phyloP scores from a whole-genome alignment of 2,329 filamentous ascomycete species.

The Diaporthe sp. region DNA sequence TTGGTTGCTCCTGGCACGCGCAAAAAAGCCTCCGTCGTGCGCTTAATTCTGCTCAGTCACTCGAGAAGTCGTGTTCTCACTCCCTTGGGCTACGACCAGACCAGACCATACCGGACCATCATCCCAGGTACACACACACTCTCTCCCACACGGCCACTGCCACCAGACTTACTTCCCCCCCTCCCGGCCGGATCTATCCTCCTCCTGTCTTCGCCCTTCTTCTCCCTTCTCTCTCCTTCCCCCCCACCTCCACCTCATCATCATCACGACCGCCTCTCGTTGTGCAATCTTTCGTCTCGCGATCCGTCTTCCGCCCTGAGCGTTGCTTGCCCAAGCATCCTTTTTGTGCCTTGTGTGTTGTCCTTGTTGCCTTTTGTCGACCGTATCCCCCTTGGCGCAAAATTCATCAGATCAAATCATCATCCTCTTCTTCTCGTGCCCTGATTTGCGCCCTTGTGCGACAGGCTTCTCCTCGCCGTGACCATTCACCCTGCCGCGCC shows the following conservation, averaged over 20 bases:
- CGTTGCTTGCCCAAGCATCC: slow-evolving; percentile 42
- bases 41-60: slow-evolving; percentile 25
- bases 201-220: slow-evolving; percentile 31
- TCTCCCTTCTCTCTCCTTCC: slow-evolving; percentile 27
- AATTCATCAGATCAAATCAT: slow-evolving; percentile 33
- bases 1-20: slow-evolving; percentile 33
- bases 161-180: slow-evolving; percentile 32
- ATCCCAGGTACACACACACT: slow-evolving; percentile 24
- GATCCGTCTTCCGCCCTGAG: slow-evolving; percentile 38
- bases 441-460: slow-evolving; percentile 36
- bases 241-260: slow-evolving; percentile 8
- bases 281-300: slow-evolving; percentile 38
- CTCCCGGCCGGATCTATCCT: slow-evolving; percentile 35
- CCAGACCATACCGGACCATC: slow-evolving; percentile 16
- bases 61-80: slow-evolving; percentile 23
- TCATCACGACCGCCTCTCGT: slow-evolving; percentile 34
- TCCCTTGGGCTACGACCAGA: slow-evolving; percentile 32
- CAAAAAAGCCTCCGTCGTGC: slow-evolving; percentile 31
- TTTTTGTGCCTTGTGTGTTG: slow-evolving; percentile 36
- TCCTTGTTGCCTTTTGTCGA: slow-evolving; percentile 29
- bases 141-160: slow-evolving; percentile 16
- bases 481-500: slow-evolving; percentile 14
- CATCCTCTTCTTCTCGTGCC: slow-evolving; percentile 32
- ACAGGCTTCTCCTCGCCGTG: slow-evolving; percentile 27
- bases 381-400: slow-evolving; percentile 35